A percentile compares a stretch with the other conserved stretches of the same genome.
These are phyloP conservation scores for Avena atlantica DNA, from an alignment of 176 grass and related monocot genomes.

Conservation along the genomic window DNA sequence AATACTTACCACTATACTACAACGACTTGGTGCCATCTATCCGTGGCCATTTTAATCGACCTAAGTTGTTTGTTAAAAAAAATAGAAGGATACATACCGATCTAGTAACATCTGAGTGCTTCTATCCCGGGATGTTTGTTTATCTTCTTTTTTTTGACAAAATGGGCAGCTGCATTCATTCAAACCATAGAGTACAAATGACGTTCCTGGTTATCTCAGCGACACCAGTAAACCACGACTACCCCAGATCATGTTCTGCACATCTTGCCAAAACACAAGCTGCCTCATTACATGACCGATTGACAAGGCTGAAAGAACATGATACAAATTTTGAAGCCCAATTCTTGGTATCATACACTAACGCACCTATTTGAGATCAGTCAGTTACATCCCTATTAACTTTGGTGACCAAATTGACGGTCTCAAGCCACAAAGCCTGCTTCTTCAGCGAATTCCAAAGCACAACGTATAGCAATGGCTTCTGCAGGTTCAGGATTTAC, in stretches of 20 bases:
- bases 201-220: not conserved
- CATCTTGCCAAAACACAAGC: not conserved
- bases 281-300: not conserved
- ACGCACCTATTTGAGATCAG: no score
- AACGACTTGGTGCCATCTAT: conserved; percentile 45
- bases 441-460: no score
- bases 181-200: not conserved
- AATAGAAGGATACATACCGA: no score
- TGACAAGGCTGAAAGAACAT: not conserved
- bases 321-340: not conserved
- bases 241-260: not conserved
- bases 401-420: no score
- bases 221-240: not conserved
- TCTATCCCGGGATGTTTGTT: no score
- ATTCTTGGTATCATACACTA: not conserved
- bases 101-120: no score
- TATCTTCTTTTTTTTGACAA: not conserved
- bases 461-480: no score
- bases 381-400: no score
- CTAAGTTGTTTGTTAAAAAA: no score
- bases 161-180: not conserved
- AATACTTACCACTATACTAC: conserved; percentile 98
- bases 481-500: not conserved
- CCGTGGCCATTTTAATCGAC: no score
- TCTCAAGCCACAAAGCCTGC: not conserved